Evolutionary conservation across 2,329 filamentous ascomycete genomes (phyloP).

Genomic region (Teratosphaeriaceae sp.): DNA sequence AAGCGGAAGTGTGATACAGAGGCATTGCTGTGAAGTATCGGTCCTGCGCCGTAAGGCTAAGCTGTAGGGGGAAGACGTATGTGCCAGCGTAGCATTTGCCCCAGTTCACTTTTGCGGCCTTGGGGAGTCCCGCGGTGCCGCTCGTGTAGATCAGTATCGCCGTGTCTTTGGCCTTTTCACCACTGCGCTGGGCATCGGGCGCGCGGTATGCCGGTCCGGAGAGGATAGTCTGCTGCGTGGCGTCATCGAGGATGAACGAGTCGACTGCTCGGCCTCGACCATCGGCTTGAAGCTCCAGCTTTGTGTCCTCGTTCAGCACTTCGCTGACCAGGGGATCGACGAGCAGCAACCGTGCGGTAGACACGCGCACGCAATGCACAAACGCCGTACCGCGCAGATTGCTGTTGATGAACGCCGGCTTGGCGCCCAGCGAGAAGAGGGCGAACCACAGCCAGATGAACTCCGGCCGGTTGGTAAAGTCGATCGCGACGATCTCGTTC

Average conservation of each 20-base stretch:
- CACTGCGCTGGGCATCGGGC: constrained; percentile 25
- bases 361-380: constrained; percentile 65
- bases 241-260: constrained; percentile 60
- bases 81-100: constrained; percentile 21
- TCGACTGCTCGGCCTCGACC: constrained; percentile 42
- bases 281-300: constrained; percentile 37
- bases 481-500: constrained; percentile 70
- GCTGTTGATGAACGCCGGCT: constrained; percentile 83
- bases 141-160: constrained; percentile 77
- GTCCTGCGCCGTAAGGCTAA: constrained; percentile 63
- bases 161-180: constrained; percentile 42
- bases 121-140: constrained; percentile 78
- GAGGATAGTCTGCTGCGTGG: constrained; percentile 42
- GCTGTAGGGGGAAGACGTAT: constrained; percentile 19
- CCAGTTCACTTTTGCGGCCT: constrained; percentile 40
- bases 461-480: constrained; percentile 74
- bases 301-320: constrained; percentile 50
- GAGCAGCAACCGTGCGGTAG: constrained; percentile 60
- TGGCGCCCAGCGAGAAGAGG: constrained; percentile 75
- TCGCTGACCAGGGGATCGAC: constrained; percentile 57
- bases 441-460: constrained; percentile 72
- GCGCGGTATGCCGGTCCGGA: constrained; percentile 21
- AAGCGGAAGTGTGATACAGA: constrained; percentile 76
- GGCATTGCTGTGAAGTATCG: constrained; percentile 90
- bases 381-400: constrained; percentile 67